Base-by-base conservation (phyloP, 805 yeast genomes). In the Pichia occidentalis region DNA sequence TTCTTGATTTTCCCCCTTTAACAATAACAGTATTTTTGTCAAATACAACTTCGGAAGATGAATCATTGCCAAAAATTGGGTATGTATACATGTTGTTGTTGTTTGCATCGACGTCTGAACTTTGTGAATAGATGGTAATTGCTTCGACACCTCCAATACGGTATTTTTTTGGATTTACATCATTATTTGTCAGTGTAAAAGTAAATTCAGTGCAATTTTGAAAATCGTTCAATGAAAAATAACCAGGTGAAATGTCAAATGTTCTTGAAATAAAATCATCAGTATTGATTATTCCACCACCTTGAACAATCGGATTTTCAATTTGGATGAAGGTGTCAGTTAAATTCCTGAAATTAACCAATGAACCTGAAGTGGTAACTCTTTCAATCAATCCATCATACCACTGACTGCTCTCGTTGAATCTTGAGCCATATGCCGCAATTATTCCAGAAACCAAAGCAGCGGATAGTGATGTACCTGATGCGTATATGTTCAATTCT, bases 381-480 rank as follows among this genome's bases (percentile, higher is more conserved):
- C 42, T 29, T 12, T 34, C 35, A 18, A 34, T 21, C 4, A 39
- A 5, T 8, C n/a, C 20, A n/a, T 23, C 12, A 20, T 14, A 12
- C 42, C 42, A 39, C 7, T 20, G 12, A 13, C 11, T 13, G n/a
- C n/a, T 20, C 7, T 33, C 32, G 19, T 13, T 19, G 4, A 20
- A 13, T 5, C 11, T 4, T 11, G 42, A 29, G 7, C 27, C 42
- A 24, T 29, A 29, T 7, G 24, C 22, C 7, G 42, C 34, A 23
- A 39, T 24, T n/a, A 31, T 21, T 29, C 34, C 26, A 6, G 35
- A 27, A 34, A 39, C 42, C 24, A 29, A n/a, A 24, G 39, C 39
- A 12, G 42, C 39, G 20, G 42, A 13, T 9, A 39, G 19, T 12
- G 34, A 24, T 7, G 33, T 27, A 32, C 41, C 41, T n/a, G 41